These are phyloP conservation scores for Pyricularia sp. DNA, from an alignment of 2,329 filamentous ascomycete genomes.

Conservation along the genomic window DNA sequence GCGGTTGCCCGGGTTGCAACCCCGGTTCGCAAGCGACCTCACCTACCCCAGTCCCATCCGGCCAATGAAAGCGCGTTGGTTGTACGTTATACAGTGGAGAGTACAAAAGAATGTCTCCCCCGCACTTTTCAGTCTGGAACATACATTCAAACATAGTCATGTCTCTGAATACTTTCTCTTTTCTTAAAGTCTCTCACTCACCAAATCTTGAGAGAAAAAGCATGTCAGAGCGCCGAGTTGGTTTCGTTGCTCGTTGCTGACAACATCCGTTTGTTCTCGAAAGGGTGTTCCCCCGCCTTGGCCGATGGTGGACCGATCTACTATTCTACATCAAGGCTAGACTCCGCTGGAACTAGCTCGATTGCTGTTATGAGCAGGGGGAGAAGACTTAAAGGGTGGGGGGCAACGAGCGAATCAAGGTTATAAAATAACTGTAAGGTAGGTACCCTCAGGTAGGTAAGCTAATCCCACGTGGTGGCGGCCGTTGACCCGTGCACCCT, in stretches of 20 bases:
- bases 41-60: not conserved
- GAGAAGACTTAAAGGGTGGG: too few species aligned
- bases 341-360: not conserved
- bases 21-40: not conserved
- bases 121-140: too few species aligned
- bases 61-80: not conserved
- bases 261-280: not conserved
- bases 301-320: not conserved
- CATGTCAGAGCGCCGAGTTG: too few species aligned
- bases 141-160: too few species aligned
- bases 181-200: too few species aligned
- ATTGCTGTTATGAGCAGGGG: not conserved
- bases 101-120: too few species aligned
- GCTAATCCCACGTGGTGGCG: not conserved
- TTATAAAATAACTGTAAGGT: too few species aligned
- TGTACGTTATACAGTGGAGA: not conserved
- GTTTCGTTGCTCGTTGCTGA: not conserved
- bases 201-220: too few species aligned
- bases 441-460: too few species aligned
- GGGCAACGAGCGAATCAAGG: too few species aligned
- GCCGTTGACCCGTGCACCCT: not conserved
- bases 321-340: not conserved
- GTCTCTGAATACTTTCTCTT: too few species aligned
- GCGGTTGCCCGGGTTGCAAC: not conserved
- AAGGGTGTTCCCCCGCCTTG: too few species aligned